These are phyloP conservation scores for Tausonia pullulans DNA, from an alignment of 1,284 basidiomycete genomes.

Conservation along the genomic window DNA sequence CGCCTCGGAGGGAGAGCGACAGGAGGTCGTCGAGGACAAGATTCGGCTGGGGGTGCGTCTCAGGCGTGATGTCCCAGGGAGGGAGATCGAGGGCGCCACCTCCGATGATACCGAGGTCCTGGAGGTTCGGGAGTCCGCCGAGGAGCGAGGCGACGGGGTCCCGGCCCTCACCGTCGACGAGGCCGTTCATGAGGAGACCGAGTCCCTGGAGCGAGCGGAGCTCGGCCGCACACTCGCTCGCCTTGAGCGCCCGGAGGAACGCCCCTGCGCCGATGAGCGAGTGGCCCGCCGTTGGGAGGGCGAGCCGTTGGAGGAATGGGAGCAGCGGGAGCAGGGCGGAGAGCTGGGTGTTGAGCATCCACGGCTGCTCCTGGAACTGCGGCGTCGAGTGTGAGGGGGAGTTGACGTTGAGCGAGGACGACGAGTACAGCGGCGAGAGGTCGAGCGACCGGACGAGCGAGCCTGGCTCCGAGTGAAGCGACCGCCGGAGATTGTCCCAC, in stretches of 20 bases:
- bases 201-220: constrained; percentile 54
- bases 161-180: constrained; percentile 30
- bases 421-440: constrained; percentile 46
- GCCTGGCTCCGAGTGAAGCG: constrained; percentile 69
- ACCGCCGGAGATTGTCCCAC: constrained; percentile 74
- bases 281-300: constrained; percentile 48
- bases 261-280: constrained; percentile 36
- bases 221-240: constrained; percentile 29
- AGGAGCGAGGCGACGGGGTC: constrained; percentile 43
- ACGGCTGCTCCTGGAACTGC: constrained; percentile 30
- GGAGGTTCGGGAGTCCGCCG: constrained; percentile 46
- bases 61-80: constrained; percentile 41
- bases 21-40: constrained; percentile 40
- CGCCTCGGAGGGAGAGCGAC: constrained; percentile 53
- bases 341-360: constrained; percentile 46
- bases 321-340: constrained; percentile 53
- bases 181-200: constrained; percentile 34
- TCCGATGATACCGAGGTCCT: constrained; percentile 54
- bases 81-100: constrained; percentile 35
- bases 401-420: neutral
- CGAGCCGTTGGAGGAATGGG: constrained; percentile 53
- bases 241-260: constrained; percentile 32
- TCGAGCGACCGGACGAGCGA: constrained; percentile 67
- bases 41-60: constrained; percentile 27
- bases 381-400: neutral